Base-by-base conservation (phyloP, 495 filamentous ascomycete species). In the Lasiosphaeriaceae sp. region DNA sequence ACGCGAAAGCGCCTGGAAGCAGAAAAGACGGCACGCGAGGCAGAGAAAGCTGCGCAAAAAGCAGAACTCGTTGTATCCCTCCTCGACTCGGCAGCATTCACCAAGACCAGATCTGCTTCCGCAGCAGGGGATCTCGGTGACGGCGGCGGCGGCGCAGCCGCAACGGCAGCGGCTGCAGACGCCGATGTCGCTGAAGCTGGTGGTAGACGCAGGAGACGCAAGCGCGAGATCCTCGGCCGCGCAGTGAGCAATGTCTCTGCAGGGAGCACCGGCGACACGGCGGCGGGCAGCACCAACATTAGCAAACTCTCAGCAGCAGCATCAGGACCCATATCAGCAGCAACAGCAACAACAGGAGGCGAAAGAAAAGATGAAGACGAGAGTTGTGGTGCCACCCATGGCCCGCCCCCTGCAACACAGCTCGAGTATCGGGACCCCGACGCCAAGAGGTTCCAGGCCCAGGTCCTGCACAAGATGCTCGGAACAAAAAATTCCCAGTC, bases 221-320 rank as follows among this genome's bases (percentile, higher is more conserved):
- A 74, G 29, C 73, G 73, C 5, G 63, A 76, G 43, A 77, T 82
- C 22, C 55, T 83, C 2, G 80, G 79, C 23, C 71, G 80, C 35
- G 79, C 74, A 0, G 60, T 74, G 11, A 82, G 79, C 58, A 83
- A 81, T 57, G 71, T 73, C 0, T 82, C 78, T 1, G 68, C 73
- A 0, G 67, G 63, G 0, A 75, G 74, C 47, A 66, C 52, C 37
- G 57, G 44, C n/a, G 65, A 52, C 24, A 21, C 49, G 23, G 14
- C 19, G 26, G 0, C 47, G 41, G 20, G 19, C 11, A 24, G 6
- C n/a, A n/a, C n/a, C n/a, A n/a, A n/a, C n/a, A n/a, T n/a, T n/a
- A n/a, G n/a, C n/a, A n/a, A n/a, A n/a, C n/a, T n/a, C n/a, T n/a
- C n/a, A n/a, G n/a, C n/a, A 35, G 12, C n/a, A 29, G n/a, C 11